These are phyloP conservation scores for Tulasnella sp. DNA, from an alignment of 768 basidiomycete genomes.

Conservation along the genomic window DNA sequence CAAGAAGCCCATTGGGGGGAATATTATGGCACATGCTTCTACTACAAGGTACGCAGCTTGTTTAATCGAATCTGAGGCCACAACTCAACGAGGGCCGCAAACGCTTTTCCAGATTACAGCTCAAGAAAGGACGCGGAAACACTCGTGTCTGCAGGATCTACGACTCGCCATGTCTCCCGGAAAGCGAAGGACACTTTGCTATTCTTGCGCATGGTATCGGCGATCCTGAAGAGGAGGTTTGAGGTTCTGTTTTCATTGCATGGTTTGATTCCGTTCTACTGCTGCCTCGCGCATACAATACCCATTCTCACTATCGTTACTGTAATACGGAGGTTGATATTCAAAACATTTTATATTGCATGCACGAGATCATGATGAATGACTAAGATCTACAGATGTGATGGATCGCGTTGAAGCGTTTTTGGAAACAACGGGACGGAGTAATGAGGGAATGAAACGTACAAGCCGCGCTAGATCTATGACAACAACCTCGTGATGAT, in stretches of 20 bases:
- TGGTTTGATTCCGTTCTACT: not conserved
- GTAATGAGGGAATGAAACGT: no score
- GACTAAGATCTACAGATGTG: no score
- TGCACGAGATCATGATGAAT: not conserved
- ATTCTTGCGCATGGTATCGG: constrained; percentile 87
- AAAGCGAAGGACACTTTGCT: constrained; percentile 91
- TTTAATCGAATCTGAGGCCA: constrained; percentile 6
- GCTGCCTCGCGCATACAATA: not conserved
- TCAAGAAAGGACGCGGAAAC: constrained; percentile 85
- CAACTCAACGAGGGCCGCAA: not conserved
- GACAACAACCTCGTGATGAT: constrained; percentile 82
- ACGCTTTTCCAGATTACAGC: constrained; percentile 50
- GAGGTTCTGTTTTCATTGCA: not conserved
- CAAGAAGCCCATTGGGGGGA: constrained; percentile 98
- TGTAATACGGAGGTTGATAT: not conserved
- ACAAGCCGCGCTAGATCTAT: constrained; percentile 23
- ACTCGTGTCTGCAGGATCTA: constrained; percentile 95
- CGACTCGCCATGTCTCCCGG: constrained; percentile 94
- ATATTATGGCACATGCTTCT: constrained; percentile 98
- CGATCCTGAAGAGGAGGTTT: constrained; percentile 79
- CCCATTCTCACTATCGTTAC: not conserved
- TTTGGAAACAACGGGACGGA: no score
- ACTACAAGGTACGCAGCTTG: constrained; percentile 65
- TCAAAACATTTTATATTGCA: not conserved
- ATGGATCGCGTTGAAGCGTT: no score